These are phyloP conservation scores for Boletellus deceptivus DNA, from an alignment of 1,284 basidiomycete species.

Conservation along the genomic window DNA sequence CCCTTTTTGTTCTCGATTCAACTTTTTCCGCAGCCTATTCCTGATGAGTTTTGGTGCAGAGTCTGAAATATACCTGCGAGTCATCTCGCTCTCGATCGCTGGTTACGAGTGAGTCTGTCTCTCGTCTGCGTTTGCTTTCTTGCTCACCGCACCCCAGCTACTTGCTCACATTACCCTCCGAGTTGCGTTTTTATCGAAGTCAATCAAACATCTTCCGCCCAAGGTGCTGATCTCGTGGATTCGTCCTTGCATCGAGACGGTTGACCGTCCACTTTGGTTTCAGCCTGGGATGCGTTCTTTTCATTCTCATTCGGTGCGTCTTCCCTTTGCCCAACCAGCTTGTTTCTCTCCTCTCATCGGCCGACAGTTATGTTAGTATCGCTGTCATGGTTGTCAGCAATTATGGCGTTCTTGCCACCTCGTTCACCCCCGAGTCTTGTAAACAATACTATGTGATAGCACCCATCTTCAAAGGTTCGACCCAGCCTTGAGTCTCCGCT, in stretches of 20 bases:
- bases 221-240: slow-evolving; percentile 19
- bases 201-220: slow-evolving; percentile 30
- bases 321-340: background rate
- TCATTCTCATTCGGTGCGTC: slow-evolving; percentile 39
- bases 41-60: slow-evolving; percentile 23
- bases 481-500: background rate
- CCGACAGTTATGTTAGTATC: slow-evolving; percentile 38
- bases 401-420: slow-evolving; percentile 37
- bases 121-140: background rate
- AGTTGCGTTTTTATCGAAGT: slow-evolving; percentile 40
- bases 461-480: slow-evolving; percentile 37
- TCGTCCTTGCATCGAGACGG: background rate
- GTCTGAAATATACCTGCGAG: slow-evolving; percentile 30
- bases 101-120: slow-evolving; percentile 29
- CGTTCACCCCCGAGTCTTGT: slow-evolving; percentile 31
- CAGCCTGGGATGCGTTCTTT: slow-evolving; percentile 35
- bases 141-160: slow-evolving; percentile 29
- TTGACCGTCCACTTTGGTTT: background rate
- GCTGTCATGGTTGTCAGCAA: slow-evolving; percentile 37
- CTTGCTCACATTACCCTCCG: slow-evolving; percentile 40
- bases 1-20: background rate
- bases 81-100: slow-evolving; percentile 33
- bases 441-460: slow-evolving; percentile 28
- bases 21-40: background rate
- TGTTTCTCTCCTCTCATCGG: slow-evolving; percentile 8